A percentile compares a stretch with the other conserved stretches of the same genome.
Evolutionary conservation across 352 stramenopile species (phyloP).

Genomic region (Globisporangium paddicum): DNA sequence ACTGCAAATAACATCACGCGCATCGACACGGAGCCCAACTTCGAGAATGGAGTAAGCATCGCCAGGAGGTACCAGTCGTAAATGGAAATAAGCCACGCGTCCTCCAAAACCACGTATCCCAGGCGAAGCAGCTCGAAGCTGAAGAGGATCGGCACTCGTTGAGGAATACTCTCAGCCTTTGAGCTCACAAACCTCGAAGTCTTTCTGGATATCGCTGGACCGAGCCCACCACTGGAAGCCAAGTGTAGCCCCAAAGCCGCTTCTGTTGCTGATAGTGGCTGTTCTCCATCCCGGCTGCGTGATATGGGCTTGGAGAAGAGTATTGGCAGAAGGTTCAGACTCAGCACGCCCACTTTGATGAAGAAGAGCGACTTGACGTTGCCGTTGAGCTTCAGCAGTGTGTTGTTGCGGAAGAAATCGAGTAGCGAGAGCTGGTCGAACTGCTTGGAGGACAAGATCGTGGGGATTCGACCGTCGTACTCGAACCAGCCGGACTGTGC

Average conservation of each 20-base stretch:
- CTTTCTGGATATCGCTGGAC: no score
- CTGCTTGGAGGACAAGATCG: not conserved
- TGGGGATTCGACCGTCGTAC: not conserved
- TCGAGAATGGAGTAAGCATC: not conserved
- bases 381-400: constrained; percentile 5
- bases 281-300: no score
- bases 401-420: not conserved
- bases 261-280: no score
- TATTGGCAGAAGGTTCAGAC: constrained; percentile 5
- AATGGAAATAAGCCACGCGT: not conserved
- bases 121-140: constrained; percentile 25
- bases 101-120: not conserved
- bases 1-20: not conserved
- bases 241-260: constrained; percentile 2
- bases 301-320: no score
- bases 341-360: constrained; percentile 4
- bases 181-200: no score
- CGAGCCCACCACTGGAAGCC: no score
- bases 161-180: no score
- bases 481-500: not conserved
- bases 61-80: not conserved
- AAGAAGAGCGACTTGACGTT: constrained; percentile 11
- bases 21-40: not conserved
- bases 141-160: no score
- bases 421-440: not conserved